Evolutionary conservation across 2,329 filamentous ascomycete genomes (phyloP).

Genomic region (Pyrenophora seminiperda): DNA sequence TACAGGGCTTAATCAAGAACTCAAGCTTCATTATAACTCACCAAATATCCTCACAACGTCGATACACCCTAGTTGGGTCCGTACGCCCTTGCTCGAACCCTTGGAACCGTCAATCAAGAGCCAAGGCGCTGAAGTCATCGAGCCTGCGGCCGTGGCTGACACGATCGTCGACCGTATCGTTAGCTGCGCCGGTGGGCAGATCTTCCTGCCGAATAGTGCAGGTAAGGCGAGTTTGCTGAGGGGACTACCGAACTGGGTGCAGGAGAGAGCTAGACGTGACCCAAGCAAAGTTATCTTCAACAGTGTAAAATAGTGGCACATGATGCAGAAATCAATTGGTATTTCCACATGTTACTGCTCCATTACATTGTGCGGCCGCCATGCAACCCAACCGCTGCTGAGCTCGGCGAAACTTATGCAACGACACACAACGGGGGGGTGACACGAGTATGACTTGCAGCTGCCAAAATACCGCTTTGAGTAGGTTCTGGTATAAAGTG

Average conservation of each 20-base stretch:
- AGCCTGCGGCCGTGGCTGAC: constrained; percentile 48
- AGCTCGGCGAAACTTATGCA: constrained; percentile 7
- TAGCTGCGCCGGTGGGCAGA: constrained; percentile 47
- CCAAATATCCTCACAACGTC: constrained; percentile 50
- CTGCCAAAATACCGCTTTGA: constrained; percentile 13
- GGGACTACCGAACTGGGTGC: constrained; percentile 56
- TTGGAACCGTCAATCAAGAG: constrained; percentile 41
- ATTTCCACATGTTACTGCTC: neutral
- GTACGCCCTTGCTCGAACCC: constrained; percentile 48
- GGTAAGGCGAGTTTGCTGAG: constrained; percentile 44
- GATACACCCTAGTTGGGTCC: constrained; percentile 52
- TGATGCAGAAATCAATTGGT: neutral
- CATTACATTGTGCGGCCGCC: neutral
- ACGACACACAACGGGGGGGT: constrained; percentile 7
- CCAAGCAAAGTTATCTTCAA: constrained; percentile 23
- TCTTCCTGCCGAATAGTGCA: constrained; percentile 43
- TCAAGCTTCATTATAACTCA: constrained; percentile 47
- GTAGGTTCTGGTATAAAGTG: constrained; percentile 16
- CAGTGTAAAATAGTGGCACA: constrained; percentile 9
- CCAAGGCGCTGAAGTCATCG: constrained; percentile 41
- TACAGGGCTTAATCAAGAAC: constrained; percentile 45
- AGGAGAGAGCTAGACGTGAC: constrained; percentile 46
- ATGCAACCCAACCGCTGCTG: constrained; percentile 2
- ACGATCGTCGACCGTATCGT: constrained; percentile 51
- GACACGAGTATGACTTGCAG: constrained; percentile 4